phyloP scores from a whole-genome alignment of 768 basidiomycete species.

The Pisolithus tinctorius region DNA sequence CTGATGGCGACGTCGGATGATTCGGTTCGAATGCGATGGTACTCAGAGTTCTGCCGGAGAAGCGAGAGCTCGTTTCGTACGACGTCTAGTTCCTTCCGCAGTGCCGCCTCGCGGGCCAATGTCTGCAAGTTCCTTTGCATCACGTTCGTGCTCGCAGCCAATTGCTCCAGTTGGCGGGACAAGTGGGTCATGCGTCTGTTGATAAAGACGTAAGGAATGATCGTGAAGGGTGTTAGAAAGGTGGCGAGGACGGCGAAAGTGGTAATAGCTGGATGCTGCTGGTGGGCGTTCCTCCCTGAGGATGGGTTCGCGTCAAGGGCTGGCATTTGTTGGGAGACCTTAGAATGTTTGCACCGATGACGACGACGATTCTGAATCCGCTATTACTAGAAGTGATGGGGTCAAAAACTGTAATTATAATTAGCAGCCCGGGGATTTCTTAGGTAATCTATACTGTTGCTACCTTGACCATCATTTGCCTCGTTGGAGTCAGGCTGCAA shows the following conservation, averaged over 20 bases:
- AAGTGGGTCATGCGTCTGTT: slow-evolving; percentile 42
- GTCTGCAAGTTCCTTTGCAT: slow-evolving; percentile 35
- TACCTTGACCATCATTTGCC: slow-evolving; percentile 5
- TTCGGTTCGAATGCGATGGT: slow-evolving; percentile 16
- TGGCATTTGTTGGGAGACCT: neutral
- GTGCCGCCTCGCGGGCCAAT: slow-evolving; percentile 15
- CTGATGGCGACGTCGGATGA: slow-evolving; percentile 19
- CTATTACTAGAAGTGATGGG: too few species aligned
- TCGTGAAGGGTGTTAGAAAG: slow-evolving; percentile 44
- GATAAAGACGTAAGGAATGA: slow-evolving; percentile 48
- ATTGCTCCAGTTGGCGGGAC: slow-evolving; percentile 33
- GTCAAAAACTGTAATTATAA: neutral
- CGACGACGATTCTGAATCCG: neutral
- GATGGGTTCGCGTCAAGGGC: neutral
- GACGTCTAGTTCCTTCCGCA: slow-evolving; percentile 14
- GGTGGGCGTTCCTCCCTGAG: slow-evolving; percentile 11
- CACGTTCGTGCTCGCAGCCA: slow-evolving; percentile 30
- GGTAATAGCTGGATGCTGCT: slow-evolving; percentile 27
- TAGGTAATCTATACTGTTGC: slow-evolving; percentile 17
- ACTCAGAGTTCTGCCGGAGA: slow-evolving; percentile 11
- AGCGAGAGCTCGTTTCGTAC: neutral
- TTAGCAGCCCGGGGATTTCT: slow-evolving; percentile 3
- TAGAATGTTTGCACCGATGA: neutral
- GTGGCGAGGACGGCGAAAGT: slow-evolving; percentile 45
- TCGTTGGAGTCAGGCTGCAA: slow-evolving; percentile 7